Evolutionary conservation across 805 yeast genomes (phyloP), one percentile per base, ranked within the genome.

Genomic region (Yarrowia alimentaria): DNA sequence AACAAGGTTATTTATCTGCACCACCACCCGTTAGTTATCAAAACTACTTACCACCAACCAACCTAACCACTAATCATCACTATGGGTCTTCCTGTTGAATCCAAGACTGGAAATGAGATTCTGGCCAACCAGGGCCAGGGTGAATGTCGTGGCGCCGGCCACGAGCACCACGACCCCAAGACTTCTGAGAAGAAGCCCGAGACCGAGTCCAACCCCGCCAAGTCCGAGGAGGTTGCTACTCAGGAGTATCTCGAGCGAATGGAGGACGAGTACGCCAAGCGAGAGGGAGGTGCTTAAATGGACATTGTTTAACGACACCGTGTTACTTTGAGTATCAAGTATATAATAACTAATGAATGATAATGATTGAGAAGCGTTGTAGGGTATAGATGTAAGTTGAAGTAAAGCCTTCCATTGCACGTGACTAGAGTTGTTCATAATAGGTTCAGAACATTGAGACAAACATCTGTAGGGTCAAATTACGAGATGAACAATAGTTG

Each of bases 201-300:
- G 33, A 10, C 25, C 4, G n/a, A 28, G 6, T 11, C 31, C 32
- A 18, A 13, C 45, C 32, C 50, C 21, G 50, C 50, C 8, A 30
- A 22, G 31, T 14, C 55, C n/a, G 28, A 45, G 38, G 57, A 54
- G 42, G 54, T 48, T 17, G 55, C 54, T 34, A 60, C 51, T 12
- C 52, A 42, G 29, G 54, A 52, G 26, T 61, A 61, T 31, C 53
- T 53, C 22, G 65, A 61, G 52, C 50, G 61, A 16, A 61, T 61
- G 56, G 64, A 61, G 48, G 81, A 76, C 35, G 81, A 77, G 60
- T 75, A 77, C 18, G 73, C 79, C 47, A 62, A 61, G 42, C 58
- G 65, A 18, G 65, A 61, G 37, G 65, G 65, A 21, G 65, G 65
- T 11, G 64, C 64, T 7, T 61, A 52, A 51, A 10, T 14, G 12